Percentiles rank a stretch among this genome's conserved stretches.
Evolutionary conservation across 192 early-diverging fungal genomes (phyloP).

Genomic region (Coemansia furcata): DNA sequence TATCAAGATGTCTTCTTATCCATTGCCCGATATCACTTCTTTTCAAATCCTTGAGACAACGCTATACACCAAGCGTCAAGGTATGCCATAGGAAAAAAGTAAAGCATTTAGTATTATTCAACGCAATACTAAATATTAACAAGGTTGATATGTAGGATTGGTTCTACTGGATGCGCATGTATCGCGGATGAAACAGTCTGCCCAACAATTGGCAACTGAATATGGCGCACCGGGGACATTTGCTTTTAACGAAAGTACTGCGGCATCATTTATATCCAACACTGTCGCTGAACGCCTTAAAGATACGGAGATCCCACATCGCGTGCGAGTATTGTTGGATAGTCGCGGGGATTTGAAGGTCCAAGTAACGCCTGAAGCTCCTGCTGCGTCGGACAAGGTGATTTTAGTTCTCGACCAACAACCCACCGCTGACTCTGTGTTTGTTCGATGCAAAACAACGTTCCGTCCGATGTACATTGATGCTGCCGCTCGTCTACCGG

Average conservation of each 20-base stretch:
- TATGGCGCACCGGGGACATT: background rate
- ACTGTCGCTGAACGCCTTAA: background rate
- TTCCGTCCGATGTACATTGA: conserved; percentile 26
- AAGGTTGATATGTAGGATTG: conserved; percentile 2
- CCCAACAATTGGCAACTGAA: background rate
- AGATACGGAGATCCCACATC: background rate
- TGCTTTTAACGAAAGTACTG: background rate
- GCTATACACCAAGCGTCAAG: conserved; percentile 4
- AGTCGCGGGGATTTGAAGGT: conserved; percentile 13
- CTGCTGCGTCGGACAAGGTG: background rate
- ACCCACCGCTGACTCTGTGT: conserved; percentile 15
- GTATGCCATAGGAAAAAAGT: background rate
- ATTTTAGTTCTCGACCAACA: background rate
- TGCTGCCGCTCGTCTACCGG: conserved; percentile 10
- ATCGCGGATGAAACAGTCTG: conserved; percentile 28
- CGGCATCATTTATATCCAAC: background rate
- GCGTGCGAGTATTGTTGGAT: conserved; percentile 27
- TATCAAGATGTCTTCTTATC: background rate
- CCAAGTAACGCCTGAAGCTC: conserved; percentile 18
- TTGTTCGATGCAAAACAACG: conserved; percentile 44
- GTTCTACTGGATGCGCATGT: conserved; percentile 26
- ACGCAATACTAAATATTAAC: background rate
- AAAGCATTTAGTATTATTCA: background rate
- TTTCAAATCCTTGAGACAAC: conserved; percentile 46
- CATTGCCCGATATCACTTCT: conserved; percentile 16